Base-by-base conservation (phyloP, 768 basidiomycete species). In the Kwoniella sp. region DNA sequence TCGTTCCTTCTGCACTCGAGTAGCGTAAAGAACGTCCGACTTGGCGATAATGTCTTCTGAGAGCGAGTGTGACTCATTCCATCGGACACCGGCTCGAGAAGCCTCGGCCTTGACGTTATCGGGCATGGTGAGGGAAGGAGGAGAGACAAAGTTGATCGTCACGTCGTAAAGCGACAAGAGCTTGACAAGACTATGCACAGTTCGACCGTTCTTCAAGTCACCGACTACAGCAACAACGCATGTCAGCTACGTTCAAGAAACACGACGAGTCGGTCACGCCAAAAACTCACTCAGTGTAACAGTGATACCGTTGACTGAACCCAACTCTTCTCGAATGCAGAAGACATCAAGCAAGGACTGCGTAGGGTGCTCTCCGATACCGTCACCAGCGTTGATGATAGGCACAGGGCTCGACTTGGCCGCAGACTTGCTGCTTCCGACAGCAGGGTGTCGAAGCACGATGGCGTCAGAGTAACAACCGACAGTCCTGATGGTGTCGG, bases 21-120 rank as follows among this genome's bases (percentile, higher is more conserved):
- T 99, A 25, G 95, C 92, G 80, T 98, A 99, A 19, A 99, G 84
- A 37, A 99, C 96, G 74, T 99, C 96, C 19, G 95, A 96, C 71
- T 92, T 89, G 2, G 84, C 87, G 48, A 98, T 84, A 5, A 95
- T 92, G 67, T 94, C 91, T 65, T 97, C 92, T 10, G 40, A 55
- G 54, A 98, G 83, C n/a, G 87, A 87, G 72, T 92, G 90, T 77
- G 88, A 89, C 69, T 91, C 88, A 56, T 83, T 85, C 36, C 95
- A 89, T 2, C 84, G 83, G 37, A 92, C 82, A 6, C 92, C 91
- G 6, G 90, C 90, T 77, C 89, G 90, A 58, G 90, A 86, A 9
- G 92, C 94, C 13, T 87, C 88, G 29, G 86, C 81, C 60, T 95
- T 88, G 68, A 98, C 91, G 61, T 78, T 86, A 15, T 89, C 84